Base-by-base conservation (phyloP, 1,284 basidiomycete species). In the Singerocomus inundabilis region DNA sequence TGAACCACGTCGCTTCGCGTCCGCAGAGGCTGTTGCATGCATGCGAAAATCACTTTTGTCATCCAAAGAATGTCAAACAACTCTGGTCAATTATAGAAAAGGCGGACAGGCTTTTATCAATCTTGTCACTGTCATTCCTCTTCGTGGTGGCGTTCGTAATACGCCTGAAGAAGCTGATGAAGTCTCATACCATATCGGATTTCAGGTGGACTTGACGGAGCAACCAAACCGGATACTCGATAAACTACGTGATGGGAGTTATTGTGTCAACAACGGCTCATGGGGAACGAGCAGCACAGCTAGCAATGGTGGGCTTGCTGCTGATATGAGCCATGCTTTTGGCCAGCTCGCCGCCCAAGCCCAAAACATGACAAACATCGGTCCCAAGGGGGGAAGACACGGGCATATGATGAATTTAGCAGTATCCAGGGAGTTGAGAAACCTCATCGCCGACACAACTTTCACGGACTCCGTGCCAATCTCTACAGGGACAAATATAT, bases 191-290 rank as follows among this genome's bases (percentile, higher is more conserved):
- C 86, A 92, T 60, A 87, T 98, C 52, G 95, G 95, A 3, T 98
- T 98, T 76, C 89, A 93, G 69, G 86, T 93, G 45, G 92, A 97
- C 68, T 75, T 98, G 41, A 85, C 86, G 26, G 84, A 89, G 62
- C 92, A 95, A 71, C 93, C 93, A 3, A 84, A 84, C 61, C 82
- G 82, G 0, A 93, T 97, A 54, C 71, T 95, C 44, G 79, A 85
- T 51, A 88, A 84, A 61, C 77, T 93, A 51, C 71, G 78, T 18
- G 82, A 89, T 57, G 91, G 91, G n/a, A 80, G 76, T 32, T 91
- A 91, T 63, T 71, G 81, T 44, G 76, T 81, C 58, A 78, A 83
- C 59, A 80, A 81, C 59, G 67, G 57, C 33, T 53, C 66, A 31
- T 64, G 55, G 57, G 35, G 46, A 38, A 28, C 24, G 5, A 21